Evolutionary conservation across 2,329 filamentous ascomycete species (phyloP).

Genomic region (Purpureocillium lavendulum): DNA sequence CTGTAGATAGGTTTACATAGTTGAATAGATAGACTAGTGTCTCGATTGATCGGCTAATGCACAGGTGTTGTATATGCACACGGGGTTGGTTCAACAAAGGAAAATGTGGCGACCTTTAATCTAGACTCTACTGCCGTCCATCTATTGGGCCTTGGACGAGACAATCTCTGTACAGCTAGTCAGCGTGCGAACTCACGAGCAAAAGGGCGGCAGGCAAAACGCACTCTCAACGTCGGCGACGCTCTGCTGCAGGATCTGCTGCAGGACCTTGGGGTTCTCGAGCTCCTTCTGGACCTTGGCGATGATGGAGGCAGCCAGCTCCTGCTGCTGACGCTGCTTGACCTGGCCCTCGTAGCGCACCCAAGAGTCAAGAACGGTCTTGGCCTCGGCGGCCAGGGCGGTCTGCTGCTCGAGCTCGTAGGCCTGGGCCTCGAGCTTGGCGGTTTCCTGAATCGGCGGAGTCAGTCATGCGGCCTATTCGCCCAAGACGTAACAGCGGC

Average conservation of each 20-base stretch:
- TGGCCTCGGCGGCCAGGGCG: conserved; percentile 84
- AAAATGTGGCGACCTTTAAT: conserved; percentile 31
- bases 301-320: conserved; percentile 88
- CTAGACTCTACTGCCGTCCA: conserved; percentile 25
- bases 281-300: conserved; percentile 98
- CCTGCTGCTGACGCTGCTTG: conserved; percentile 96
- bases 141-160: conserved; percentile 56
- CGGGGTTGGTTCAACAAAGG: conserved; percentile 40
- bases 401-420: conserved; percentile 97
- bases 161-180: conserved; percentile 45
- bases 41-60: conserved; percentile 48
- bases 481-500: too few species aligned
- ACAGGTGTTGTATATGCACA: conserved; percentile 52
- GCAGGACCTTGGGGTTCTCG: conserved; percentile 92
- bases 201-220: conserved; percentile 7
- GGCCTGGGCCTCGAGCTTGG: conserved; percentile 87
- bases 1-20: too few species aligned
- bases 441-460: conserved; percentile 66
- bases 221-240: conserved; percentile 92
- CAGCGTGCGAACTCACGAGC: conserved; percentile 16
- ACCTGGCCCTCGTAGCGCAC: conserved; percentile 97
- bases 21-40: conserved; percentile 10
- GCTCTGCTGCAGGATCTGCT: conserved; percentile 97
- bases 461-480: neutral
- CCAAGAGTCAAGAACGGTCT: conserved; percentile 94